Percentiles rank a stretch among this genome's conserved stretches.
phyloP scores from a whole-genome alignment of 148 eudicot species.

The Polygonum maritimum region DNA sequence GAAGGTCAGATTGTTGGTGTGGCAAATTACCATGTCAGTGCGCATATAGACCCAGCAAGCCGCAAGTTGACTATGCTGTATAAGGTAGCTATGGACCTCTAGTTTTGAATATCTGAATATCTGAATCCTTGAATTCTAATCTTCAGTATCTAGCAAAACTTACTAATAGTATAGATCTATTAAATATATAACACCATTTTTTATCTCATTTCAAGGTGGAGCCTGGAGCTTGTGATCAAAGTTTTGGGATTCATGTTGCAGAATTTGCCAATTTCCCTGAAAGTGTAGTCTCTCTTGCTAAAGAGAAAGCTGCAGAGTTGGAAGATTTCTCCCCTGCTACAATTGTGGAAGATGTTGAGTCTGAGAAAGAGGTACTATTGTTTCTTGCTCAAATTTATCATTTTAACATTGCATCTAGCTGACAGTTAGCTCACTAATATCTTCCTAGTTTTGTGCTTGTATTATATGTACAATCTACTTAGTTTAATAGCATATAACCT shows the following conservation, averaged over 20 bases:
- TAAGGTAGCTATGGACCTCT: constrained; percentile 42
- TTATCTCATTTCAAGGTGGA: constrained; percentile 54
- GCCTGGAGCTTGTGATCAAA: constrained; percentile 98
- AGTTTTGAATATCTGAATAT: not conserved
- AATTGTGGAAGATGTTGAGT: constrained; percentile 28
- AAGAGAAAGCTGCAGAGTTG: constrained; percentile 95
- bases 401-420: not conserved
- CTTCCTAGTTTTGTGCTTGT: not conserved
- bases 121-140: not conserved
- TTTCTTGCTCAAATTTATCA: not conserved
- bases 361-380: constrained; percentile 42
- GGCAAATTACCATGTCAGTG: constrained; percentile 92
- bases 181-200: not conserved
- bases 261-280: constrained; percentile 97
- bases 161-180: not conserved
- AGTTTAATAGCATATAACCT: not conserved
- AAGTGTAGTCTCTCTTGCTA: constrained; percentile 77
- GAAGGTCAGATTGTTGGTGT: constrained; percentile 48
- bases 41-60: constrained; percentile 87
- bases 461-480: not conserved
- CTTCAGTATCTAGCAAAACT: not conserved
- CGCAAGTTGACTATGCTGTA: constrained; percentile 96
- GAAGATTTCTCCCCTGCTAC: constrained; percentile 80
- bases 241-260: constrained; percentile 98
- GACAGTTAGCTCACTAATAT: not conserved